These are phyloP conservation scores for Aplosporella prunicola DNA, from an alignment of 2,329 filamentous ascomycete genomes.

Conservation along the genomic window DNA sequence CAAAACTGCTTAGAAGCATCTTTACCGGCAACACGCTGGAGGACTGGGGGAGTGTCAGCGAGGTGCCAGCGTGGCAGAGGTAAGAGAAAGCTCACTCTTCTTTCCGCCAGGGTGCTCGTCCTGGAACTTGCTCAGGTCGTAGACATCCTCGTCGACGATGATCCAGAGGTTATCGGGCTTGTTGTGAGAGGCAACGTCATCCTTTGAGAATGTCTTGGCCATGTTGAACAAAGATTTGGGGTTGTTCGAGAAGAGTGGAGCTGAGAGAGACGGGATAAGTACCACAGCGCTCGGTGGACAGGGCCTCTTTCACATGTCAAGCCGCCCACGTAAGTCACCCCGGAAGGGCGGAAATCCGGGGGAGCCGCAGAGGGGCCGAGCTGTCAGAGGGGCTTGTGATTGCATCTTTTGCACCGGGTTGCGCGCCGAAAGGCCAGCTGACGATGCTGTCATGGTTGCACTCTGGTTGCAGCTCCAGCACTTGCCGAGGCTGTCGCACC, in stretches of 20 bases:
- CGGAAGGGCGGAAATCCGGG: not conserved
- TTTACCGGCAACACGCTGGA: slow-evolving; percentile 56
- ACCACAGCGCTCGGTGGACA: slow-evolving; percentile 5
- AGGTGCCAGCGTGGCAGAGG: not conserved
- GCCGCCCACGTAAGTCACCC: not conserved
- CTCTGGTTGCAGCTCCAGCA: no score
- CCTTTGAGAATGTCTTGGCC: slow-evolving; percentile 76
- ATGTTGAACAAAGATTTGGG: slow-evolving; percentile 40
- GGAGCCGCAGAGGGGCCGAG: not conserved
- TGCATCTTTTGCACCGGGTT: no score
- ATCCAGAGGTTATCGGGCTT: slow-evolving; percentile 81
- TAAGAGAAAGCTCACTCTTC: slow-evolving; percentile 46
- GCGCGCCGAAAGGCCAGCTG: no score
- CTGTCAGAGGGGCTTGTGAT: no score
- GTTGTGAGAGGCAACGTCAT: slow-evolving; percentile 87
- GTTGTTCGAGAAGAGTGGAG: not conserved
- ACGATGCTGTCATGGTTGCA: no score
- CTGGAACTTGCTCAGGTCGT: slow-evolving; percentile 69
- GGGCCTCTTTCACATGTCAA: slow-evolving; percentile 10
- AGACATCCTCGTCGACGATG: slow-evolving; percentile 88
- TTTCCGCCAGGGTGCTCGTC: slow-evolving; percentile 55
- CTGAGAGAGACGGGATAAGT: slow-evolving; percentile 6
- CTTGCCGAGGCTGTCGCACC: no score
- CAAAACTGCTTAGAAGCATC: slow-evolving; percentile 61
- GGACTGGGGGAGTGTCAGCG: slow-evolving; percentile 36